A percentile compares a stretch with the other conserved stretches of the same genome.
Evolutionary conservation across 257 asterid species (phyloP).

Genomic region (Leptodermis oblonga): DNA sequence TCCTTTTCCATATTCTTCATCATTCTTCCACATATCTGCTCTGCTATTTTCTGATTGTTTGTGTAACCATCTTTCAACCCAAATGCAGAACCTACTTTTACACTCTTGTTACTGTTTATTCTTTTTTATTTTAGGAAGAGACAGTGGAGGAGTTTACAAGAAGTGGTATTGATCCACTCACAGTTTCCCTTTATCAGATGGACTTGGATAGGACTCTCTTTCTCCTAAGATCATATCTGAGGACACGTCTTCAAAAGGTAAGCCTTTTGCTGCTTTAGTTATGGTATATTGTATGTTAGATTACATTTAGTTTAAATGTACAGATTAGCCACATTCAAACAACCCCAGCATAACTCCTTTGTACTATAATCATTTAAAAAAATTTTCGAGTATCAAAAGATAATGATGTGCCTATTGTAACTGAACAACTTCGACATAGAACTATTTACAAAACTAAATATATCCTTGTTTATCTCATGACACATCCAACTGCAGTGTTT

Average conservation of each 20-base stretch:
- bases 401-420: background rate
- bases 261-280: constrained; percentile 5
- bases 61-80: no score
- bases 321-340: background rate
- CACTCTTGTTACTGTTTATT: constrained; percentile 7
- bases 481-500: constrained; percentile 7
- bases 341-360: background rate
- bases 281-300: background rate
- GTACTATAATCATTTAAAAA: background rate
- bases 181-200: constrained; percentile 85
- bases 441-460: background rate
- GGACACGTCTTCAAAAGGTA: constrained; percentile 93
- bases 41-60: no score
- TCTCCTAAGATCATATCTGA: constrained; percentile 77
- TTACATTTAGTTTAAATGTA: background rate
- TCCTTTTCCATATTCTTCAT: background rate
- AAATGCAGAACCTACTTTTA: no score
- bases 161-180: constrained; percentile 70
- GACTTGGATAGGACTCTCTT: constrained; percentile 82
- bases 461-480: constrained; percentile 3
- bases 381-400: background rate
- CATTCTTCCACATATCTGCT: background rate
- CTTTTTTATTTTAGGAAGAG: constrained; percentile 54
- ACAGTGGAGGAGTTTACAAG: constrained; percentile 50
- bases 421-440: background rate